These are phyloP conservation scores for Wickerhamomyces strasburgensis DNA, from an alignment of 805 yeast genomes.

Conservation along the genomic window DNA sequence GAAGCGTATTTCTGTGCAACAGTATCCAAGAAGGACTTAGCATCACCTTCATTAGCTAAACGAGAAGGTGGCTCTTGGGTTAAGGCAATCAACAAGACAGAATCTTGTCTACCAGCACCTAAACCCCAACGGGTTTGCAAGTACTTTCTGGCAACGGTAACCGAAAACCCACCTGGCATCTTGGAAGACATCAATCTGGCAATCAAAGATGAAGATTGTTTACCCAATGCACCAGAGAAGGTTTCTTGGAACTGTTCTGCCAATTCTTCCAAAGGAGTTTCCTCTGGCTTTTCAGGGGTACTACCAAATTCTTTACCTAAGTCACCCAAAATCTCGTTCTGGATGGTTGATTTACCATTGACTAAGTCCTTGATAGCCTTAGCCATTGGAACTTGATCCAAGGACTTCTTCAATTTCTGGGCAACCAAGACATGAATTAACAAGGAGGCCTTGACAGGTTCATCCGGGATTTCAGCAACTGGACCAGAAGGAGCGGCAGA, in stretches of 20 bases:
- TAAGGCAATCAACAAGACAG: conserved; percentile 76
- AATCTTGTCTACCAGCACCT: conserved; percentile 90
- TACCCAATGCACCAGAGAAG: conserved; percentile 85
- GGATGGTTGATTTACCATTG: conserved; percentile 98
- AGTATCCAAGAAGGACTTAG: conserved; percentile 82
- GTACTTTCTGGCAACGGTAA: conserved; percentile 87
- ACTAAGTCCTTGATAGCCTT: conserved; percentile 96
- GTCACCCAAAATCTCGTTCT: conserved; percentile 97
- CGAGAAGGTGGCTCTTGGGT: conserved; percentile 90
- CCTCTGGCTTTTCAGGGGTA: conserved; percentile 99
- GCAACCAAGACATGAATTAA: conserved; percentile 88
- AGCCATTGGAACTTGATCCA: conserved; percentile 79
- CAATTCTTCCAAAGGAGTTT: conserved; percentile 90
- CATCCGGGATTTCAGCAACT: conserved; percentile 81
- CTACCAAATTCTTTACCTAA: conserved; percentile 97
- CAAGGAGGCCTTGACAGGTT: conserved; percentile 79
- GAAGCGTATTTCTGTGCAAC: conserved; percentile 83
- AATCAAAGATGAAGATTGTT: conserved; percentile 82
- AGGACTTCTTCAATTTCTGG: conserved; percentile 87
- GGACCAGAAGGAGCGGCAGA: conserved; percentile 65
- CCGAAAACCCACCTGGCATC: conserved; percentile 99
- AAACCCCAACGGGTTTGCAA: conserved; percentile 90
- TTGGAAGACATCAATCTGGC: conserved; percentile 92
- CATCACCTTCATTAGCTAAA: conserved; percentile 81
- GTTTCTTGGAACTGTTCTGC: conserved; percentile 94